Evolutionary conservation across 2,329 filamentous ascomycete species (phyloP).

Genomic region (Stagonosporopsis cucurbitacearum): DNA sequence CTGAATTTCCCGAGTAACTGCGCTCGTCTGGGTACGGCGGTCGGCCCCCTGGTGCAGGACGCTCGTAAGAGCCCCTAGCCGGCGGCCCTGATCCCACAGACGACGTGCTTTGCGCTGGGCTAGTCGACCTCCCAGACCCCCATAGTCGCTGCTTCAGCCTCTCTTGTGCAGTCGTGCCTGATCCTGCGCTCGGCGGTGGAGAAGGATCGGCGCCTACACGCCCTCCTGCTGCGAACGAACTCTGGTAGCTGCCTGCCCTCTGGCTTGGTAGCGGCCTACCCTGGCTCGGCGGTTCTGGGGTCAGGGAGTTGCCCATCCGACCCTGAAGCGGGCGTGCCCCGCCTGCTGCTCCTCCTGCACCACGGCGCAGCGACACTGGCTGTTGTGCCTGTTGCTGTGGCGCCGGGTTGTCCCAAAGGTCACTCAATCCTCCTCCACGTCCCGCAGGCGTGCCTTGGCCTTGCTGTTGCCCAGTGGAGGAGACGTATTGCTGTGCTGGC

Average conservation of each 20-base stretch:
- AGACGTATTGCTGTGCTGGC: conserved; percentile 60
- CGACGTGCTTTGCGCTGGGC: conserved; percentile 54
- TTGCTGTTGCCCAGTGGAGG: conserved; percentile 49
- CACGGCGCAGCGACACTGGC: conserved; percentile 50
- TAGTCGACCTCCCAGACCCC: conserved; percentile 67
- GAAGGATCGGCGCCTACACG: conserved; percentile 47
- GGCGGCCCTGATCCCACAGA: conserved; percentile 29
- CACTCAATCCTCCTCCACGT: conserved; percentile 57
- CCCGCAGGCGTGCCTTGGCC: conserved; percentile 35
- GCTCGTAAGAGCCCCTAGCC: conserved; percentile 38
- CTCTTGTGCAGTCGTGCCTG: conserved; percentile 73
- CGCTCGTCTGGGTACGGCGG: conserved; percentile 44
- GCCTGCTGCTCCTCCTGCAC: conserved; percentile 53
- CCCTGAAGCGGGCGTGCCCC: conserved; percentile 36
- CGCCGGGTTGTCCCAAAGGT: conserved; percentile 63
- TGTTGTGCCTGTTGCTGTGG: conserved; percentile 49
- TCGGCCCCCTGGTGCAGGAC: conserved; percentile 27
- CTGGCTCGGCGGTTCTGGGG: conserved; percentile 46
- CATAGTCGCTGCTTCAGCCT: conserved; percentile 81
- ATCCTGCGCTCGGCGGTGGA: conserved; percentile 49
- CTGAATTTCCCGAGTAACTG: conserved; percentile 36
- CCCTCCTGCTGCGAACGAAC: conserved; percentile 46
- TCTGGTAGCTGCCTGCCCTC: conserved; percentile 77
- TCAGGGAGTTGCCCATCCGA: conserved; percentile 41
- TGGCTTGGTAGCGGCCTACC: conserved; percentile 74